Conservation (phyloP, 2,329 filamentous ascomycete species). For the Ceratocystis diversiconidia region DNA sequence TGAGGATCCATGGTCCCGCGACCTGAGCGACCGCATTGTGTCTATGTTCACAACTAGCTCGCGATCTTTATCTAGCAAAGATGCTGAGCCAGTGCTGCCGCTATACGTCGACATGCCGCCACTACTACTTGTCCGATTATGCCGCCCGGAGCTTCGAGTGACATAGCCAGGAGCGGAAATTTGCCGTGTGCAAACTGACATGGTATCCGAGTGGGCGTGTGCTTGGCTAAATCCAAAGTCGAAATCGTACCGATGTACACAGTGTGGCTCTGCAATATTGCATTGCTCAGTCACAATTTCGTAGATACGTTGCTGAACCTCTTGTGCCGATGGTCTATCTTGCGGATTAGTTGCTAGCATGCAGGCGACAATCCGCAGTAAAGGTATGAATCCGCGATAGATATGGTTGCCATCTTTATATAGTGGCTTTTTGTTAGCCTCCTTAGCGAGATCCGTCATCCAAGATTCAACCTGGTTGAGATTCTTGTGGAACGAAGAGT, state of each 20-base stretch:
- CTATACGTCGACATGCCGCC: constrained; percentile 27
- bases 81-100: constrained; percentile 18
- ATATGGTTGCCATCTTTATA: constrained; percentile 30
- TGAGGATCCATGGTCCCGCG: constrained; percentile 3
- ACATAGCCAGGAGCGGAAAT: constrained; percentile 19
- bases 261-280: constrained; percentile 37
- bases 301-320: constrained; percentile 40
- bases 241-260: constrained; percentile 35
- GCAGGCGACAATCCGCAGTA: constrained; percentile 38
- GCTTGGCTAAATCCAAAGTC: constrained; percentile 24
- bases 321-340: constrained; percentile 38
- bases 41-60: constrained; percentile 9
- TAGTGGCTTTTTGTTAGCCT: constrained; percentile 36
- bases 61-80: constrained; percentile 10
- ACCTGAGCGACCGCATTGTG: constrained; percentile 12
- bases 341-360: constrained; percentile 40
- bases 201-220: constrained; percentile 16
- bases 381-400: constrained; percentile 37
- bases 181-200: constrained; percentile 20
- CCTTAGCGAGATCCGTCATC: constrained; percentile 47
- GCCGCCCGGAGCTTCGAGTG: constrained; percentile 14
- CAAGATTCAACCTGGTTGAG: constrained; percentile 53
- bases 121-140: constrained; percentile 26
- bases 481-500: constrained; percentile 61
- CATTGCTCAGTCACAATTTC: constrained; percentile 37